Conservation (phyloP, 2,329 filamentous ascomycete genomes). For the Calonectria crousiana region DNA sequence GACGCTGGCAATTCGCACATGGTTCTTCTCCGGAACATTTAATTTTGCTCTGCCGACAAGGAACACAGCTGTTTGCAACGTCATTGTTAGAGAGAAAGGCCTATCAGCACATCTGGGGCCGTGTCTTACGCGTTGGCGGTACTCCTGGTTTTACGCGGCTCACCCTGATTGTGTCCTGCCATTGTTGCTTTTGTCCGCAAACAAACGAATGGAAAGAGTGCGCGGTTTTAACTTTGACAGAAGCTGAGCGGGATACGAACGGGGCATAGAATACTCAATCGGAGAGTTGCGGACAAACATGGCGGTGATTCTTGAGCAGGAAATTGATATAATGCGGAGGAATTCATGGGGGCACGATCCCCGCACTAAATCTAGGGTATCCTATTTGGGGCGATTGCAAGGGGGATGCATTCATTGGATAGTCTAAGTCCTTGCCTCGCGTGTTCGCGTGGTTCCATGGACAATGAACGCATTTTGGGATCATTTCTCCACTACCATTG, state of each 20-base stretch:
- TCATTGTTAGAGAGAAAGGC: not conserved
- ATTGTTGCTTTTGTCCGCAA: slow-evolving; percentile 11
- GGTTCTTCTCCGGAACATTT: slow-evolving; percentile 51
- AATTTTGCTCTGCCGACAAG: slow-evolving; percentile 51
- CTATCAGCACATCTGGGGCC: not conserved
- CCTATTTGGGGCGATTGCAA: not conserved
- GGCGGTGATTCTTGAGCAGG: not conserved
- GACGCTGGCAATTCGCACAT: slow-evolving; percentile 48
- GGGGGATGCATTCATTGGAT: not conserved
- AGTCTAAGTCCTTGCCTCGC: not conserved
- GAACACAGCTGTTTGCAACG: slow-evolving; percentile 40
- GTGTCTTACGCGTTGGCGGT: slow-evolving; percentile 46
- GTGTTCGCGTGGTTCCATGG: not conserved
- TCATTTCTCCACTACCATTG: not conserved
- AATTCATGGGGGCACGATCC: not conserved
- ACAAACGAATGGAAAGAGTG: not conserved
- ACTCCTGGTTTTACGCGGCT: slow-evolving; percentile 38
- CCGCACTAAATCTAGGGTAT: not conserved
- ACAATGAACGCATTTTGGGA: not conserved
- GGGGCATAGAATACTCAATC: not conserved
- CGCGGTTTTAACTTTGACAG: not conserved
- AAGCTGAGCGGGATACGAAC: too few species aligned
- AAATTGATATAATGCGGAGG: not conserved
- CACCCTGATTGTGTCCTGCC: slow-evolving; percentile 26
- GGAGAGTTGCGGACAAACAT: not conserved